These are phyloP conservation scores for Aureobasidium sp. DNA, from an alignment of 2,329 filamentous ascomycete species.

Conservation along the genomic window DNA sequence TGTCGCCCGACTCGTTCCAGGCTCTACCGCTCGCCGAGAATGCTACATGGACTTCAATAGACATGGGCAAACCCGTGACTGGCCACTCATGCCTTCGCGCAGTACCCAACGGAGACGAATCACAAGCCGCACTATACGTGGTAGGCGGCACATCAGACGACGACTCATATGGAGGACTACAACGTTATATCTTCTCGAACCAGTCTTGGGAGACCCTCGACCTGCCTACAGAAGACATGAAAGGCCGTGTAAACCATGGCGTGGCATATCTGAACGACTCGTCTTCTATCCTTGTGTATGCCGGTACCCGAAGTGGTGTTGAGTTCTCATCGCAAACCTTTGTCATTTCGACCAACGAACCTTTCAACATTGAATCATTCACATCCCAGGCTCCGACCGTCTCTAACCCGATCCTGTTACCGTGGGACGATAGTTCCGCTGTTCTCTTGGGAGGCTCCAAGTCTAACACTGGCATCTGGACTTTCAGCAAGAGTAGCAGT, in stretches of 20 bases:
- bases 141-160: conserved; percentile 63
- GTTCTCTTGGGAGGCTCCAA: conserved; percentile 67
- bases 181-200: conserved; percentile 55
- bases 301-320: conserved; percentile 60
- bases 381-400: conserved; percentile 55
- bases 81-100: conserved; percentile 73
- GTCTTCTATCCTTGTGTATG: conserved; percentile 72
- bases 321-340: conserved; percentile 67
- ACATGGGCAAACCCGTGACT: conserved; percentile 61
- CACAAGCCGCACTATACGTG: conserved; percentile 63
- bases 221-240: conserved; percentile 47
- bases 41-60: conserved; percentile 62
- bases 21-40: conserved; percentile 62
- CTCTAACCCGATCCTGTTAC: conserved; percentile 63
- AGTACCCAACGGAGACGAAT: conserved; percentile 49
- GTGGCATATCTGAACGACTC: conserved; percentile 65
- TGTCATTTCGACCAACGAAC: conserved; percentile 58
- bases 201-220: conserved; percentile 53
- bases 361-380: conserved; percentile 57
- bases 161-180: conserved; percentile 64
- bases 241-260: conserved; percentile 67
- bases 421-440: conserved; percentile 64
- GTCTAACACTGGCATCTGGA: conserved; percentile 61
- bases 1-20: conserved; percentile 67
- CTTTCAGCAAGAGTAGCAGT: conserved; percentile 56